A percentile compares a stretch with the other conserved stretches of the same genome.
Conservation (phyloP, 2,329 filamentous ascomycete species). For the Diaporthe citrichinensis region DNA sequence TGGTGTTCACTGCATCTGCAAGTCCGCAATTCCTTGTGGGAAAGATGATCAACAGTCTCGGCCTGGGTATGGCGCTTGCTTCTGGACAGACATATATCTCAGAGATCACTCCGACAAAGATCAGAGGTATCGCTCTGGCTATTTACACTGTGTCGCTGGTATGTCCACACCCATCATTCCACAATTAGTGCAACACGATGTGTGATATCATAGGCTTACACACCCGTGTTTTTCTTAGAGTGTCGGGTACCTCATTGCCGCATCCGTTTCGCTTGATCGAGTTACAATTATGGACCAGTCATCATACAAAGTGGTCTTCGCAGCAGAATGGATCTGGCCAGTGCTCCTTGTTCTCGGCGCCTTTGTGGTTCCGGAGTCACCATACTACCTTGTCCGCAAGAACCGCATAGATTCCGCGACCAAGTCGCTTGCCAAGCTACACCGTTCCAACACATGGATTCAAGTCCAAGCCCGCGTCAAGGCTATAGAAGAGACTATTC, state of each 20-base stretch:
- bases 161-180: neutral
- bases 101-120: slow-evolving; percentile 33
- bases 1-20: slow-evolving; percentile 18
- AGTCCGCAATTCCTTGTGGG: slow-evolving; percentile 20
- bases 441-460: slow-evolving; percentile 2
- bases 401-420: slow-evolving; percentile 43
- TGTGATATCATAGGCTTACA: neutral
- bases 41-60: slow-evolving; percentile 22
- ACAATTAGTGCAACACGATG: no score
- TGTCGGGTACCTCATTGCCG: slow-evolving; percentile 33
- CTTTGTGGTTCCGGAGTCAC: slow-evolving; percentile 48
- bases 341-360: slow-evolving; percentile 41
- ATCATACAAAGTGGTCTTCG: slow-evolving; percentile 31
- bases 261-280: slow-evolving; percentile 23
- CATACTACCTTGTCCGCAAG: slow-evolving; percentile 62
- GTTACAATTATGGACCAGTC: slow-evolving; percentile 34
- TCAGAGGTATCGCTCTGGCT: slow-evolving; percentile 26
- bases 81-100: slow-evolving; percentile 33
- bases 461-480: slow-evolving; percentile 8
- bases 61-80: slow-evolving; percentile 11
- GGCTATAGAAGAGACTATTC: neutral
- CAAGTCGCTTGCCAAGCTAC: neutral
- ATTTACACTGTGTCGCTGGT: slow-evolving; percentile 26
- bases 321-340: slow-evolving; percentile 31
- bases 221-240: neutral